Evolutionary conservation across 2,329 filamentous ascomycete species (phyloP).

Genomic region (Fusarium verrucosum): DNA sequence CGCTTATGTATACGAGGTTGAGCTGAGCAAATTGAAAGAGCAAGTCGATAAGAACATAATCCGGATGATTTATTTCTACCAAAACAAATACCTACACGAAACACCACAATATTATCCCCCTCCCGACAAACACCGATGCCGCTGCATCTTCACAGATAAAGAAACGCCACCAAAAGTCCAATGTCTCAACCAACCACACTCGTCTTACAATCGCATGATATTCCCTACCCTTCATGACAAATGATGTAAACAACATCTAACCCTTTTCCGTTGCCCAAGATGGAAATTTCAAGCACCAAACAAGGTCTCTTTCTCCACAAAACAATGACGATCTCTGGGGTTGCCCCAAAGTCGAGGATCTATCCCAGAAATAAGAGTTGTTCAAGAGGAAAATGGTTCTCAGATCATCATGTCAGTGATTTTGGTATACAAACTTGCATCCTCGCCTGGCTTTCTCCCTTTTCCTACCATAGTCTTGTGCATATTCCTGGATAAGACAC

Average conservation of each 20-base stretch:
- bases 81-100: too few species aligned
- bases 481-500: too few species aligned
- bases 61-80: too few species aligned
- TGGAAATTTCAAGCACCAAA: background rate
- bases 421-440: background rate
- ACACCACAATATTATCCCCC: too few species aligned
- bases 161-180: rapidly evolving
- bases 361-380: background rate
- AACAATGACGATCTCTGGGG: background rate
- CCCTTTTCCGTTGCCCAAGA: background rate
- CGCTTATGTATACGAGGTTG: too few species aligned
- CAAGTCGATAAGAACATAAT: too few species aligned
- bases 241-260: background rate
- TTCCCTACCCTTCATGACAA: background rate
- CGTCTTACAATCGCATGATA: background rate
- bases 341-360: background rate
- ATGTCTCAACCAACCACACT: background rate
- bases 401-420: too few species aligned
- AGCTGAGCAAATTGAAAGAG: too few species aligned
- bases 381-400: background rate
- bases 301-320: background rate
- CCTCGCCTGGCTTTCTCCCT: background rate
- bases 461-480: too few species aligned
- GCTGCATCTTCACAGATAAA: background rate
- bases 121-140: too few species aligned